Evolutionary conservation across 1,284 basidiomycete genomes (phyloP).

Genomic region (Marasmius oreades): DNA sequence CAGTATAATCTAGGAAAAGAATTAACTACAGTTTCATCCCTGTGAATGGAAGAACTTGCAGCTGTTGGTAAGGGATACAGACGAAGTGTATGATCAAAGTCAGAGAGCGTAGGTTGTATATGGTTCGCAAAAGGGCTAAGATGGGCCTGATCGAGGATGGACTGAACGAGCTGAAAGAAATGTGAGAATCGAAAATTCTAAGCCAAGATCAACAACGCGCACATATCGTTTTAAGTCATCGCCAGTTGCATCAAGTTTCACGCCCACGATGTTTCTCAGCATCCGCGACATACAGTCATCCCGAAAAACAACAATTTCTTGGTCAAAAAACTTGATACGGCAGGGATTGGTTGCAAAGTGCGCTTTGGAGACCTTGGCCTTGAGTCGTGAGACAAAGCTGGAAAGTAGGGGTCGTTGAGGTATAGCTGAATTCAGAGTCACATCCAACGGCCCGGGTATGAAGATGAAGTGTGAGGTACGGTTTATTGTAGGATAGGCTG

Average conservation of each 20-base stretch:
- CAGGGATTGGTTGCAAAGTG: slow-evolving; percentile 92
- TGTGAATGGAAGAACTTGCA: slow-evolving; percentile 44
- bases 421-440: slow-evolving; percentile 72
- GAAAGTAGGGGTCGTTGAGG: slow-evolving; percentile 81
- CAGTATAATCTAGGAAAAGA: slow-evolving; percentile 69
- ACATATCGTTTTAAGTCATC: slow-evolving; percentile 88
- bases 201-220: slow-evolving; percentile 26
- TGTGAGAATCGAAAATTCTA: slow-evolving; percentile 1
- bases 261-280: slow-evolving; percentile 86
- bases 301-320: slow-evolving; percentile 93
- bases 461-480: slow-evolving; percentile 87
- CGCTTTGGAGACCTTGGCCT: slow-evolving; percentile 69
- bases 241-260: slow-evolving; percentile 72
- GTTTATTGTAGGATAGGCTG: slow-evolving; percentile 75
- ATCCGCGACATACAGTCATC: slow-evolving; percentile 95
- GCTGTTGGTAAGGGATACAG: slow-evolving; percentile 94
- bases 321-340: slow-evolving; percentile 91
- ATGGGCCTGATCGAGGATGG: slow-evolving; percentile 90
- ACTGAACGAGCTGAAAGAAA: slow-evolving; percentile 77
- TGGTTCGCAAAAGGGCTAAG: slow-evolving; percentile 81
- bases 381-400: slow-evolving; percentile 67
- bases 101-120: slow-evolving; percentile 86
- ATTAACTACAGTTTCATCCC: slow-evolving; percentile 8
- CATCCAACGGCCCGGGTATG: slow-evolving; percentile 91
- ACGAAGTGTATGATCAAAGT: slow-evolving; percentile 90